Evolutionary conservation across 805 yeast species (phyloP).

Genomic region (Hemisphaericaspora nanyangensis): DNA sequence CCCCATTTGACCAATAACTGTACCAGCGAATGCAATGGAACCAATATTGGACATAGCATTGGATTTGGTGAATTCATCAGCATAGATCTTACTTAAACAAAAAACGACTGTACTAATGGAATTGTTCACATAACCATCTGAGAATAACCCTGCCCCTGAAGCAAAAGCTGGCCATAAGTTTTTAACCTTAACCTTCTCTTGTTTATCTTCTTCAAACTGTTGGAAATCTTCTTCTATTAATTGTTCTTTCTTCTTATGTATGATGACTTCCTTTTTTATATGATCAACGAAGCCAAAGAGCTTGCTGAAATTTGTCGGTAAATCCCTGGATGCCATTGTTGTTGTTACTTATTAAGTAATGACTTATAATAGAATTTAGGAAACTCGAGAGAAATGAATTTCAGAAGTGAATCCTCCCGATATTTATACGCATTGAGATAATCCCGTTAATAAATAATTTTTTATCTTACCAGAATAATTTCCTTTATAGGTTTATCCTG

Average conservation of each 20-base stretch:
- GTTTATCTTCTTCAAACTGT: conserved; percentile 19
- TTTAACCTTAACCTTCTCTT: conserved; percentile 15
- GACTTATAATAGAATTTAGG: too few relatives aligned
- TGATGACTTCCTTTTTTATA: conserved; percentile 40
- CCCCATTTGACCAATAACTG: conserved; percentile 76
- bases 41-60: conserved; percentile 74
- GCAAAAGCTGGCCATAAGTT: conserved; percentile 63
- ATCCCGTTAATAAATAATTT: too few relatives aligned
- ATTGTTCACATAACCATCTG: conserved; percentile 90
- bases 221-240: conserved; percentile 14
- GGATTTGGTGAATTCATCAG: conserved; percentile 55
- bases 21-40: conserved; percentile 88
- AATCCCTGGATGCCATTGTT: conserved; percentile 41
- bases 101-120: conserved; percentile 75
- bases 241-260: conserved; percentile 22
- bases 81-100: conserved; percentile 66
- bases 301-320: conserved; percentile 41
- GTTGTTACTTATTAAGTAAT: neutral
- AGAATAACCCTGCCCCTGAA: conserved; percentile 89
- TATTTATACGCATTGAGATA: too few relatives aligned
- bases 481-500: too few relatives aligned
- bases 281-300: conserved; percentile 40
- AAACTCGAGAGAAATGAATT: neutral
- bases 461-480: too few relatives aligned
- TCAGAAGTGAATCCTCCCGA: too few relatives aligned